Evolutionary conservation across 1,284 basidiomycete genomes (phyloP).

Genomic region (Acaromyces ingoldii): DNA sequence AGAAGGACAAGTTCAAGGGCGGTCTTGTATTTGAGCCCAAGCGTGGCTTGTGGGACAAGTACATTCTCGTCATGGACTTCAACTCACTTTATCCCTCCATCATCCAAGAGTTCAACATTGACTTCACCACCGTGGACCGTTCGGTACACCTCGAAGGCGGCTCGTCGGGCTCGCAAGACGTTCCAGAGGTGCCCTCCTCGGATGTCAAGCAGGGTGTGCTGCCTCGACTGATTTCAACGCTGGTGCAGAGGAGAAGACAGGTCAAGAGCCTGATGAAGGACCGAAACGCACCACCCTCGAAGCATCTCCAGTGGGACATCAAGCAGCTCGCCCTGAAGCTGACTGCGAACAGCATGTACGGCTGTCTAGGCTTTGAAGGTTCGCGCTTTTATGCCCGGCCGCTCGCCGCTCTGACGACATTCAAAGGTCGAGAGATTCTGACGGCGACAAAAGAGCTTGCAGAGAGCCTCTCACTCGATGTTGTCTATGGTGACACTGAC

Average conservation of each 20-base stretch:
- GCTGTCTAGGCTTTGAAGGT: slow-evolving; percentile 95
- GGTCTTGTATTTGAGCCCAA: slow-evolving; percentile 97
- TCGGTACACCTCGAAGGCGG: no score
- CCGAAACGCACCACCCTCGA: slow-evolving; percentile 66
- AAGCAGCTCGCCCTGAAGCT: slow-evolving; percentile 96
- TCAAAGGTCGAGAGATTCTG: slow-evolving; percentile 95
- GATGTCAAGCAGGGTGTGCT: slow-evolving; percentile 79
- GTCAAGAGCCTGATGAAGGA: slow-evolving; percentile 97
- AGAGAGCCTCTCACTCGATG: slow-evolving; percentile 81
- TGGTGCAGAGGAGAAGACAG: slow-evolving; percentile 80
- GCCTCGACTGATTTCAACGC: slow-evolving; percentile 88
- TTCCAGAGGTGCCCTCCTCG: slow-evolving; percentile 77
- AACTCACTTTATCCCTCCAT: slow-evolving; percentile 98
- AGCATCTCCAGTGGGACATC: slow-evolving; percentile 86
- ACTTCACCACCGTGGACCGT: slow-evolving; percentile 91
- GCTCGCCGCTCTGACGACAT: slow-evolving; percentile 91
- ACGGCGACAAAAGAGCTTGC: slow-evolving; percentile 89
- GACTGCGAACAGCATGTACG: slow-evolving; percentile 99
- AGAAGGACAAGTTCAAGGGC: slow-evolving; percentile 93
- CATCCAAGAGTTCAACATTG: slow-evolving; percentile 99
- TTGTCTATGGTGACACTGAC: slow-evolving; percentile 98
- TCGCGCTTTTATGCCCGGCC: slow-evolving; percentile 96
- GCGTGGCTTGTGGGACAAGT: slow-evolving; percentile 92
- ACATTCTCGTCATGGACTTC: slow-evolving; percentile 99
- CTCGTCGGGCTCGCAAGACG: no score